Evolutionary conservation across 2,329 filamentous ascomycete species (phyloP), one percentile per base, ranked within the genome.

Genomic region (Scedosporium aurantiacum): DNA sequence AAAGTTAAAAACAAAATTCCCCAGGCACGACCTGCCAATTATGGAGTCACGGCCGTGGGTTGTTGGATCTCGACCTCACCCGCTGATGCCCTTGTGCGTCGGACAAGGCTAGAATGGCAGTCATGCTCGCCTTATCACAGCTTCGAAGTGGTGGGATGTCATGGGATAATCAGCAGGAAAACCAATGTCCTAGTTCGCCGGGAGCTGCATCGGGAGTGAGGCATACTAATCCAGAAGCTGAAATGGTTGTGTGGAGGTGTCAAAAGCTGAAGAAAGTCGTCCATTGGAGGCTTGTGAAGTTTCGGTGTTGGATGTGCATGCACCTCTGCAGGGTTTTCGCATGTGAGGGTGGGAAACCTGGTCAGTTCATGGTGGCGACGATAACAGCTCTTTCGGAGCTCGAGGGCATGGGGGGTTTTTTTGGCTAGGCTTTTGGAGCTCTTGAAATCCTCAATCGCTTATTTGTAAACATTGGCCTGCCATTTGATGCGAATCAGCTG

Each of bases 301-400:
- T 37, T 37, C 32, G 32, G 32, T 37, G 32, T 37, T 37, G 32
- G 32, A 37, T 37, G 32, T 37, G 32, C 32, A 23, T 47, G 43
- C 43, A 23, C 5, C 8, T n/a, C 43, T 47, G 16, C 10, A 54
- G 50, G 23, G 18, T 28, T 23, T 54, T n/a, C 21, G 21, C 50
- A 54, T 54, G 50, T 54, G 50, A 54, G 50, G 50, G 16, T 21
- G 23, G 50, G 27, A 54, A 18, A 23, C 12, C 18, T 54, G 7
- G 50, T 54, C 50, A 54, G 50, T 54, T 54, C 50, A 54, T 54
- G n/a, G 50, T 54, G 50, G 50, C 50, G 23, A 54, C 5, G 50
- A 54, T 54, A 23, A 25, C 12, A 54, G 50, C 12, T 23, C 50
- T 27, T 14, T 54, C 50, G 50, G 50, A 54, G 50, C 18, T 54